phyloP scores from a whole-genome alignment of 805 yeast genomes.

The Cyberlindnera maritima region DNA sequence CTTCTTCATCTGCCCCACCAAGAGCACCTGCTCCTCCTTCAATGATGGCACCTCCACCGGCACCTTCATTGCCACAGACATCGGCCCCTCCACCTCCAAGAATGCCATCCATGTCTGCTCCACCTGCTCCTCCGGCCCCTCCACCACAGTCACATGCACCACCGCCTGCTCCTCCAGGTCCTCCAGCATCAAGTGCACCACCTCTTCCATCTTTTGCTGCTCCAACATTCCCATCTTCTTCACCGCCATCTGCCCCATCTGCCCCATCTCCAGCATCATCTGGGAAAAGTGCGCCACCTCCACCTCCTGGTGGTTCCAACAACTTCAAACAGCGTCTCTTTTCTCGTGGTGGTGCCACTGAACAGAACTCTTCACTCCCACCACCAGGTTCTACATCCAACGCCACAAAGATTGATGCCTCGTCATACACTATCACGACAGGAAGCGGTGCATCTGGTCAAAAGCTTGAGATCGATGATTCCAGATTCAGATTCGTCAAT shows the following conservation, averaged over 20 bases:
- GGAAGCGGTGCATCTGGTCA: conserved; percentile 10
- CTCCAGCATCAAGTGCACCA: conserved; percentile 8
- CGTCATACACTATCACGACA: conserved; percentile 29
- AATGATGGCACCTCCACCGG: conserved; percentile 27
- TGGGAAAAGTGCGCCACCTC: conserved; percentile 24
- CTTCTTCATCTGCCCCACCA: conserved; percentile 29
- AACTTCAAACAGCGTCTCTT: conserved; percentile 25
- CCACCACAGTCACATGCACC: conserved; percentile 28
- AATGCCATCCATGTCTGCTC: conserved; percentile 5
- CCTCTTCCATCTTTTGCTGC: conserved; percentile 18
- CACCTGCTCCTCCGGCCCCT: conserved; percentile 16
- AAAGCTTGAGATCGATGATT: conserved; percentile 43
- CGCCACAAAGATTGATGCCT: conserved; percentile 26
- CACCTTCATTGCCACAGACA: conserved; percentile 16
- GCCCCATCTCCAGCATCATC: conserved; percentile 20
- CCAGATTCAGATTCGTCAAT: conserved; percentile 38
- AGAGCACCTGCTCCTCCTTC: conserved; percentile 18
- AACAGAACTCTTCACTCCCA: conserved; percentile 17
- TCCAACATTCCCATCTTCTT: conserved; percentile 20
- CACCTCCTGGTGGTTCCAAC: conserved; percentile 18
- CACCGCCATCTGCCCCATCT: conserved; percentile 27
- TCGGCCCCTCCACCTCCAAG: conserved; percentile 21
- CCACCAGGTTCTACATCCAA: conserved; percentile 15
- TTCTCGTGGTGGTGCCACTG: conserved; percentile 7
- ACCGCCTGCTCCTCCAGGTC: conserved; percentile 23